Evolutionary conservation across 1,139 yeast genomes (phyloP).

Genomic region (Pichia cactophila): DNA sequence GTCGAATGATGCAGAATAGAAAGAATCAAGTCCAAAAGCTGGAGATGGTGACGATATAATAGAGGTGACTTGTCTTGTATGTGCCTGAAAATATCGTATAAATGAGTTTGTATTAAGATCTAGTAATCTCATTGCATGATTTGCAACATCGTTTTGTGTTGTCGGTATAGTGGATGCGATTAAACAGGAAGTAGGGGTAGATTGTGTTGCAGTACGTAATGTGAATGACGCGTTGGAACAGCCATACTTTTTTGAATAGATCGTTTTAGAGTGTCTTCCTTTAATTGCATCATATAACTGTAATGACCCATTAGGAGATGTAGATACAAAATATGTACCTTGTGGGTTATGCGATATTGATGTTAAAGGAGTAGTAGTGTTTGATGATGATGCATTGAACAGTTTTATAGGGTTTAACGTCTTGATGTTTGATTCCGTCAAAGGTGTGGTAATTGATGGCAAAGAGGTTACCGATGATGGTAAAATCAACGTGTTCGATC

Average conservation of each 20-base stretch:
- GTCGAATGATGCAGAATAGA: slow-evolving; percentile 56
- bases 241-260: slow-evolving; percentile 86
- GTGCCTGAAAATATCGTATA: slow-evolving; percentile 82
- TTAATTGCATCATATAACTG: slow-evolving; percentile 73
- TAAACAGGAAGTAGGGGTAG: slow-evolving; percentile 41
- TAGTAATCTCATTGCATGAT: slow-evolving; percentile 67
- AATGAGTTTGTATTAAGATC: slow-evolving; percentile 74
- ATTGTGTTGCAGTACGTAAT: slow-evolving; percentile 51
- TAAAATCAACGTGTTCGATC: neutral
- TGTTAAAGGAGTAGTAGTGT: slow-evolving; percentile 49
- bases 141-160: slow-evolving; percentile 27
- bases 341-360: slow-evolving; percentile 81
- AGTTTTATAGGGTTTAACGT: slow-evolving; percentile 43
- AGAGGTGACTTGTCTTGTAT: slow-evolving; percentile 62
- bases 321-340: slow-evolving; percentile 70
- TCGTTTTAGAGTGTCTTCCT: slow-evolving; percentile 59
- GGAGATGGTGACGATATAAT: slow-evolving; percentile 31
- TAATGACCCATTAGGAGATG: slow-evolving; percentile 77
- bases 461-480: slow-evolving; percentile 5
- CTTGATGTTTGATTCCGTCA: neutral
- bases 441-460: slow-evolving; percentile 6
- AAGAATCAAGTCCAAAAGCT: slow-evolving; percentile 14
- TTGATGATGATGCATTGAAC: slow-evolving; percentile 48
- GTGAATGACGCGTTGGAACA: slow-evolving; percentile 83
- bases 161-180: slow-evolving; percentile 67